A percentile compares a stretch with the other conserved stretches of the same genome.
Evolutionary conservation across 1,284 basidiomycete genomes (phyloP).

Genomic region (Volvariella volvacea): DNA sequence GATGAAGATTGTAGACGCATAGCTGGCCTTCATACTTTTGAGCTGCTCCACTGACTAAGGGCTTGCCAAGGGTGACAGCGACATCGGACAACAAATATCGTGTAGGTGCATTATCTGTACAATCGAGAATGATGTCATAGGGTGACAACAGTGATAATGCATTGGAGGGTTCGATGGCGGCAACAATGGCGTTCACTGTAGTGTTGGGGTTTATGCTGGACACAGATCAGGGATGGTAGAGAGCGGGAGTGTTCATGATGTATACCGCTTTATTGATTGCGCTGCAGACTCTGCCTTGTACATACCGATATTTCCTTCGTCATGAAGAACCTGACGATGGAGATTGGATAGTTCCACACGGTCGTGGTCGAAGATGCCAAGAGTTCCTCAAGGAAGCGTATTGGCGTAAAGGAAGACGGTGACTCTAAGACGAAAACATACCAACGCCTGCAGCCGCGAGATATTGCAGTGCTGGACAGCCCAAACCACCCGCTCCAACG

Average conservation of each 20-base stretch:
- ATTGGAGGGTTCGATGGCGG: conserved; percentile 54
- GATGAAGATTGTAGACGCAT: conserved; percentile 67
- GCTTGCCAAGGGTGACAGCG: conserved; percentile 66
- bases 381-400: conserved; percentile 44
- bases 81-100: conserved; percentile 94
- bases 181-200: conserved; percentile 42
- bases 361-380: conserved; percentile 92
- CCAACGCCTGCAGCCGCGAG: conserved; percentile 90
- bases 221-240: conserved; percentile 4
- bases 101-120: conserved; percentile 90
- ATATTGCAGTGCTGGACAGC: conserved; percentile 94
- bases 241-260: conserved; percentile 5
- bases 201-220: conserved; percentile 68
- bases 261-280: conserved; percentile 55
- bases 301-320: conserved; percentile 73
- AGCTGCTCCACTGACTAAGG: conserved; percentile 90
- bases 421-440: conserved; percentile 24
- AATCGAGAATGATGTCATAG: conserved; percentile 86
- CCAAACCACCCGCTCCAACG: conserved; percentile 93
- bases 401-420: conserved; percentile 3
- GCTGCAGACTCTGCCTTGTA: conserved; percentile 83
- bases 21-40: conserved; percentile 91
- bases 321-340: conserved; percentile 90
- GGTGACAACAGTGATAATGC: conserved; percentile 51
- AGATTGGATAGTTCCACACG: conserved; percentile 89